Base-by-base conservation (phyloP, 306 rosid species). In the Vachellia collinsii region DNA sequence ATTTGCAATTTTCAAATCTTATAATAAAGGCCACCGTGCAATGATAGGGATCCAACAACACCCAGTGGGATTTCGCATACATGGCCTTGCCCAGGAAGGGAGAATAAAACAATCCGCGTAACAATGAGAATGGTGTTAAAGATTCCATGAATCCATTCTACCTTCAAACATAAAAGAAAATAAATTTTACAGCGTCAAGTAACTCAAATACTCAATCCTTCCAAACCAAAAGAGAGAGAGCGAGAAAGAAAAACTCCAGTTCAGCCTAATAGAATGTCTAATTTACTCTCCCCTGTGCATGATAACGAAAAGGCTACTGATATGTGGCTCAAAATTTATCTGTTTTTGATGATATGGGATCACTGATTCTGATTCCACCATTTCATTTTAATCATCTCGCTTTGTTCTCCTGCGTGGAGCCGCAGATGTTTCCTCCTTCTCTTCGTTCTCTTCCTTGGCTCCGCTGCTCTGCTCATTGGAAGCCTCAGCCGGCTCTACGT, bases 391-490 rank as follows among this genome's bases (percentile, higher is more conserved):
- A 76, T 66, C 68, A 11, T 92, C 97, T 79, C 98, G 85, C 84
- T 94, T 88, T 80, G 83, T 42, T 53, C 97, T 89, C 65, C 92
- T 72, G 29, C 98, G 98, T 25, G 98, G 89, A 36, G 93, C 85
- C 37, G 86, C 88, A 3, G 86, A 50, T 59, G 87, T 62, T 20
- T 91, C 91, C 20, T 86, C 87, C 81, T 74, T 4, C 77, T 74
- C 29, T 44, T 78, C 69, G 64, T 72, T 81, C 54, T 89, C 97
- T 38, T 85, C 88, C 20, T 84, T 88, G 85, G 87, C 95, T 54
- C 53, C 90, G 47, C 85, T 77, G 25, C 75, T 87, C 85, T 89
- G 84, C 56, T 77, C 70, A 43, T 69, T 77, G 11, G 96, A 84
- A 37, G 92, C 46, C 76, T 87, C 94, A 0, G 90, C 4, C 1